Conservation (phyloP, 1,284 basidiomycete genomes). For the Rhodotorula sp. region DNA sequence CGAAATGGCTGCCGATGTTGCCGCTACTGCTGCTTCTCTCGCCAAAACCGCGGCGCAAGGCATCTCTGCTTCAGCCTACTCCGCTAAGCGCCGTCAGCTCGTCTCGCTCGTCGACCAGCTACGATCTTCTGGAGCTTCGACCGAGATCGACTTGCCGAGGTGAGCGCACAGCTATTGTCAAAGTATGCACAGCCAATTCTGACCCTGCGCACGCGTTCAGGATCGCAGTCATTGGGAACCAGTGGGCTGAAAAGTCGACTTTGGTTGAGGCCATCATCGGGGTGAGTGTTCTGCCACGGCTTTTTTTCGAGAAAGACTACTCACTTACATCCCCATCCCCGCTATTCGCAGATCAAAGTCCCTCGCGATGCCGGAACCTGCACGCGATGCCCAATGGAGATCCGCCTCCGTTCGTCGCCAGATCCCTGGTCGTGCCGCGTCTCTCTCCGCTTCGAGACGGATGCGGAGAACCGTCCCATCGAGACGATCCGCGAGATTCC, state of each 20-base stretch:
- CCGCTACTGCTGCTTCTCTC: too few relatives aligned
- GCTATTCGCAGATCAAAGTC: constrained; percentile 54
- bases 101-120: not conserved
- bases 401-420: constrained; percentile 25
- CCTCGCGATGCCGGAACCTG: constrained; percentile 65
- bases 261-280: constrained; percentile 58
- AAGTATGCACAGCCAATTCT: not conserved
- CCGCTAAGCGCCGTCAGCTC: not conserved
- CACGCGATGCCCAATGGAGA: constrained; percentile 56
- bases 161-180: too few relatives aligned
- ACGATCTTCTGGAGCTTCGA: too few relatives aligned
- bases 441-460: constrained; percentile 58
- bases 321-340: not conserved
- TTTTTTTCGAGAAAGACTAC: too few relatives aligned
- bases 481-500: constrained; percentile 51
- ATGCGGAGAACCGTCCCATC: constrained; percentile 53
- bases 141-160: not conserved
- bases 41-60: not conserved
- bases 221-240: constrained; percentile 10
- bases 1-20: too few relatives aligned
- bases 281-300: not conserved
- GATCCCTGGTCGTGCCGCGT: constrained; percentile 62
- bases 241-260: constrained; percentile 64
- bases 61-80: not conserved
- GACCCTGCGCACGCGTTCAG: not conserved